These are phyloP conservation scores for Podospora tetraspora DNA, from an alignment of 495 filamentous ascomycete genomes.

Conservation along the genomic window DNA sequence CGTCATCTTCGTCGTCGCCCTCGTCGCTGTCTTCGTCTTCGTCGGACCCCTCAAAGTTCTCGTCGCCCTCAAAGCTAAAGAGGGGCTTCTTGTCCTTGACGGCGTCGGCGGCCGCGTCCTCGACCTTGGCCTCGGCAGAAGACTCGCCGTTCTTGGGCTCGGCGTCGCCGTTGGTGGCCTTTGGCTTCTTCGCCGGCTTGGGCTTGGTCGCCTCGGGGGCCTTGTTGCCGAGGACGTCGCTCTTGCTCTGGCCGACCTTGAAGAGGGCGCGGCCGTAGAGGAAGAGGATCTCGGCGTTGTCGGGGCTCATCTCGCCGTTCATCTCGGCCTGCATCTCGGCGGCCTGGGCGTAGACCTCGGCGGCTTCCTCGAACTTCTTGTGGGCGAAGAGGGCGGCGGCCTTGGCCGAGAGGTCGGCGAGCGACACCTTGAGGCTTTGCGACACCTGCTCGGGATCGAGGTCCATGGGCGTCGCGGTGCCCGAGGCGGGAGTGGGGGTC, in stretches of 20 bases:
- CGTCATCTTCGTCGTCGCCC: conserved; percentile 56
- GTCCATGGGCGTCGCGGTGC: conserved; percentile 32
- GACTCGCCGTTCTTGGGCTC: conserved; percentile 33
- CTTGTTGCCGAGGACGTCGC: conserved; percentile 84
- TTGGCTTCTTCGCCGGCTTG: conserved; percentile 36
- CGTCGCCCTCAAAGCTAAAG: conserved; percentile 91
- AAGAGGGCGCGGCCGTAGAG: conserved; percentile 89
- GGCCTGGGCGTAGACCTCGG: conserved; percentile 82
- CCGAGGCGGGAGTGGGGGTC: conserved; percentile 23
- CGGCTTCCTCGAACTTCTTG: conserved; percentile 77
- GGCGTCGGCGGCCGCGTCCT: conserved; percentile 29
- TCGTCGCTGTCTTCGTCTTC: conserved; percentile 47
- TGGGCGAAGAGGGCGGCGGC: conserved; percentile 62
- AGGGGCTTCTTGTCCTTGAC: conserved; percentile 59
- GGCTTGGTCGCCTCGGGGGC: conserved; percentile 57
- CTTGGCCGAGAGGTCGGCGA: conserved; percentile 53
- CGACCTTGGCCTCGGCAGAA: conserved; percentile 46
- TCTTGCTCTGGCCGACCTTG: conserved; percentile 87
- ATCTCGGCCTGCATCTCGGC: conserved; percentile 84
- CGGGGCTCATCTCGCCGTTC: conserved; percentile 83
- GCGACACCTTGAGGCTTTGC: conserved; percentile 48
- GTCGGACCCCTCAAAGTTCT: conserved; percentile 82
- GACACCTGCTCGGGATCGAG: conserved; percentile 38
- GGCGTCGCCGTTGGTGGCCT: conserved; percentile 22
- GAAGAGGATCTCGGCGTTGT: conserved; percentile 90